Evolutionary conservation across 192 early-diverging fungal genomes (phyloP).

Genomic region (Powellomyces hirtus): DNA sequence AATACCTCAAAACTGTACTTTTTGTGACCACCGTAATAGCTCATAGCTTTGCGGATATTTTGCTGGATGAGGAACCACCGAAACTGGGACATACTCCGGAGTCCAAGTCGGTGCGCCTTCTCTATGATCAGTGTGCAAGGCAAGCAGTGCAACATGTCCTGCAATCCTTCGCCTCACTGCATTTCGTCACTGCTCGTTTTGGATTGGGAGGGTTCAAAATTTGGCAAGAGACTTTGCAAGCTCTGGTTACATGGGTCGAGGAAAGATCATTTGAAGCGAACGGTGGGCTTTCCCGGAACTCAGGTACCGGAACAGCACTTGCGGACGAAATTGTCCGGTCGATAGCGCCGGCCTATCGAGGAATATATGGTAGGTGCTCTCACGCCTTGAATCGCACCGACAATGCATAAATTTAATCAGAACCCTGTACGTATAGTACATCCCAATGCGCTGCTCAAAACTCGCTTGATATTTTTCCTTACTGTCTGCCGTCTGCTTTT

Average conservation of each 20-base stretch:
- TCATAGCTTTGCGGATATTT: neutral
- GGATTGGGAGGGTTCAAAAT: conserved; percentile 18
- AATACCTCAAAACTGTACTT: conserved; percentile 16
- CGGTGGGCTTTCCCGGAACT: no score
- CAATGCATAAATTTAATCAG: neutral
- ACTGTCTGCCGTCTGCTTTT: conserved; percentile 5
- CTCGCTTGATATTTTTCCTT: conserved; percentile 17
- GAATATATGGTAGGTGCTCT: neutral
- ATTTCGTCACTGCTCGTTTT: conserved; percentile 25
- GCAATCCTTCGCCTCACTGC: conserved; percentile 12
- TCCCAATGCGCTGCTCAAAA: conserved; percentile 10
- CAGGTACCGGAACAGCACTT: neutral
- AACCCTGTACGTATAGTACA: neutral
- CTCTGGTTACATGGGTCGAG: conserved; percentile 14
- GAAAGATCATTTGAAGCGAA: no score
- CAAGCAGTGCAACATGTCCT: neutral
- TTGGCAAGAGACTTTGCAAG: conserved; percentile 16
- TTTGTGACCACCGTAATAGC: conserved; percentile 8
- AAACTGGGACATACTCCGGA: no score
- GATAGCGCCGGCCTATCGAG: conserved; percentile 6
- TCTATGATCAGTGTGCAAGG: neutral
- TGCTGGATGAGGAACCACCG: conserved; percentile 3
- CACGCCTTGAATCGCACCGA: no score
- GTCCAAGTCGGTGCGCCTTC: no score
- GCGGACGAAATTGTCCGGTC: neutral